Base-by-base conservation (phyloP, 768 basidiomycete genomes). In the Mycena belliarum region DNA sequence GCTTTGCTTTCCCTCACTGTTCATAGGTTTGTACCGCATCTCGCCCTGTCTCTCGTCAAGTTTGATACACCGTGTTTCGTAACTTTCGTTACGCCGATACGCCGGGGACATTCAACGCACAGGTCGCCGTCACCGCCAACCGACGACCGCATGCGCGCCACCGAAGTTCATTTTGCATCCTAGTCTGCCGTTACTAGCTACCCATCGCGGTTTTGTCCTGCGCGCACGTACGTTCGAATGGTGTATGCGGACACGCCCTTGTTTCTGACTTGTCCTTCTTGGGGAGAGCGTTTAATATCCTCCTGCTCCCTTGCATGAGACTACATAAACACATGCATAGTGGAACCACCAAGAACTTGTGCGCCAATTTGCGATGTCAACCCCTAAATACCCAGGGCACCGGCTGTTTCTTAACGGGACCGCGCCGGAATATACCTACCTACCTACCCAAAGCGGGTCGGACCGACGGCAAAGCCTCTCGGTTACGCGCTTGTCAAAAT, bases 71-170 rank as follows among this genome's bases (percentile, higher is more conserved):
- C 26, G 80, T 82, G 44, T 81, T 70, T 55, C 78, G 77, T 18
- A 79, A 81, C 60, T 81, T 70, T 55, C 78, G 77, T 18, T 78
- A 81, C 60, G 72, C 74, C 23, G 79, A 81, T 28, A 78, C 79
- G 8, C 78, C 77, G 7, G 80, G 81, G 2, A 74, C 77, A 10
- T 72, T 75, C 52, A 72, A 72, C 58, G 60, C 64, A 25, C 69
- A 70, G 48, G 78, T 73, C 32, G 77, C 79, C 1, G 72, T 72
- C 25, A 77, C 76, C 41, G 77, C 79, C 18, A 80, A 81, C 79
- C 18, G 79, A 81, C 68, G 74, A 74, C 50, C 74, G 79, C 42
- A 80, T 81, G 79, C 75, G 79, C 45, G 71, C 65, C 14, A 78
- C 77, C 8, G 79, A 79, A 10, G 76, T 82, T 7, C 72, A 79